Conservation (phyloP, 441 rosid genomes). For the Pelargonium myrrhifolium region DNA sequence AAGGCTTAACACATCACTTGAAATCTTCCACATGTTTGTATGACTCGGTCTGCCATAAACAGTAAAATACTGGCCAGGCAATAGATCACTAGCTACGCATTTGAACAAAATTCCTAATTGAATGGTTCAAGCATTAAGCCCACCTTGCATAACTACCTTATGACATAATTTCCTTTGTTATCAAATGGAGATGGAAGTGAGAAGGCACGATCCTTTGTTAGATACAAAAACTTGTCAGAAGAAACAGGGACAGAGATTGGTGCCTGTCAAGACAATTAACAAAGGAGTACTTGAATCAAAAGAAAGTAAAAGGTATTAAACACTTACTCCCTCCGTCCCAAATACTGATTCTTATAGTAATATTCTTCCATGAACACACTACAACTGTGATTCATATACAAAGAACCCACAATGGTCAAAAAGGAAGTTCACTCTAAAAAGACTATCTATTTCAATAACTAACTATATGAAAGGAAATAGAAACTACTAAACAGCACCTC, state of each 20-base stretch:
- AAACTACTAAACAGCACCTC: constrained; percentile 38
- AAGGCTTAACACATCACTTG: background rate
- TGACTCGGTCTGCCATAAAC: background rate
- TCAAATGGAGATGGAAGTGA: constrained; percentile 85
- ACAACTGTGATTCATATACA: background rate
- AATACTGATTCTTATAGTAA: background rate
- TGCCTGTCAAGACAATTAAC: constrained; percentile 43
- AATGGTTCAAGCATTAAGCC: constrained; percentile 3
- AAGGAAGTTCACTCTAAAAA: background rate
- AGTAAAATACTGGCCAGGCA: background rate
- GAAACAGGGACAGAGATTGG: constrained; percentile 69
- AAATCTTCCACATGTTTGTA: background rate
- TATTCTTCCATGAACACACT: background rate
- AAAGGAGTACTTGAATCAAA: constrained; percentile 16
- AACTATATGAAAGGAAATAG: background rate
- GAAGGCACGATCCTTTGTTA: constrained; percentile 65
- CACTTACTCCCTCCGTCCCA: background rate
- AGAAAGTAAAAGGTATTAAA: background rate
- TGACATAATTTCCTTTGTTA: constrained; percentile 82
- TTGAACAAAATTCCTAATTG: background rate
- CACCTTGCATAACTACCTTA: constrained; percentile 43
- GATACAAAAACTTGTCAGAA: constrained; percentile 82
- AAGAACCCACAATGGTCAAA: background rate
- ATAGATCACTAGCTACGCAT: constrained; percentile 1
- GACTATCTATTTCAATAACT: background rate